phyloP scores from a whole-genome alignment of 352 stramenopile species.

The Pythium periplocum region DNA sequence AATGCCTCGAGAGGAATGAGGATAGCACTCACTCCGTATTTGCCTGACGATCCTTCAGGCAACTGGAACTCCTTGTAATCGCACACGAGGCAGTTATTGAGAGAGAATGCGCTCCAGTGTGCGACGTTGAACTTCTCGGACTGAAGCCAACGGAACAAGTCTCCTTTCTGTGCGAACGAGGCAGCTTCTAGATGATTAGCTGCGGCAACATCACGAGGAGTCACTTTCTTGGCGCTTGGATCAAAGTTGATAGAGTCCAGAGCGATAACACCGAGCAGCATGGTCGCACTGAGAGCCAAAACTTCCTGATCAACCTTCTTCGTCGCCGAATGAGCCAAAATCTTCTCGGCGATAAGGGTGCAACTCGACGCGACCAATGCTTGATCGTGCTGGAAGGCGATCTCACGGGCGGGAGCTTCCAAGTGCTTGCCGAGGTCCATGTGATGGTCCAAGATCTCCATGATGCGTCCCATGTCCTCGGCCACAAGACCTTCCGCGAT shows the following conservation, averaged over 20 bases:
- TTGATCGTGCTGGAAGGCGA: conserved; percentile 64
- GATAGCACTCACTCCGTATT: conserved; percentile 58
- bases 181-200: conserved; percentile 34
- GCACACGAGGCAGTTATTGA: conserved; percentile 63
- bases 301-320: conserved; percentile 5
- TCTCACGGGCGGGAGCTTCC: conserved; percentile 31
- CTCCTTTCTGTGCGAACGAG: conserved; percentile 35
- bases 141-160: conserved; percentile 65
- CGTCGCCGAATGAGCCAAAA: conserved; percentile 17
- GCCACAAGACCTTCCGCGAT: conserved; percentile 15
- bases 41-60: conserved; percentile 2
- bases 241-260: conserved; percentile 80
- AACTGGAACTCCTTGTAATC: conserved; percentile 80
- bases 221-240: conserved; percentile 73
- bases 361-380: conserved; percentile 71
- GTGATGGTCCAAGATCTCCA: conserved; percentile 81
- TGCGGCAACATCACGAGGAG: conserved; percentile 39
- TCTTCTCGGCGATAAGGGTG: conserved; percentile 70
- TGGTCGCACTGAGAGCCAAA: conserved; percentile 45
- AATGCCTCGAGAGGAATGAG: conserved; percentile 53
- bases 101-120: conserved; percentile 58
- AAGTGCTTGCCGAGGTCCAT: conserved; percentile 51
- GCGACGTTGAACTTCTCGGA: conserved; percentile 56
- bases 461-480: conserved; percentile 27
- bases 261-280: conserved; percentile 75